Conservation (phyloP, 495 filamentous ascomycete species). For the Xanthoparmelia taractica region DNA sequence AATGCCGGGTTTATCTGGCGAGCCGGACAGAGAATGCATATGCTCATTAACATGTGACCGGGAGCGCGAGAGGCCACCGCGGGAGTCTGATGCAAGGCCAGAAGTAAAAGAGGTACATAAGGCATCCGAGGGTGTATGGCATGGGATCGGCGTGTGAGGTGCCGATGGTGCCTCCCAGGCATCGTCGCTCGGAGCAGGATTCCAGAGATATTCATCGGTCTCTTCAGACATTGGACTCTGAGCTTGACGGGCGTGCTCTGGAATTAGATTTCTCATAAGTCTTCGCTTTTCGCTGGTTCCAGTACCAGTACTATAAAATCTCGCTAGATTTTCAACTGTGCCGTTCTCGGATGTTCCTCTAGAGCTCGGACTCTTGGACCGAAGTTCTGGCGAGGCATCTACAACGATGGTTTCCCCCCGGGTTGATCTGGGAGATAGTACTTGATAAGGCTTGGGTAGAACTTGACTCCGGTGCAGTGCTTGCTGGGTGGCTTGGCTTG, state of each 20-base stretch:
- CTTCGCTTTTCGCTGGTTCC: not conserved
- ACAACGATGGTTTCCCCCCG: not conserved
- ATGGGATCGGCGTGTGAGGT: not conserved
- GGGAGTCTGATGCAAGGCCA: not conserved
- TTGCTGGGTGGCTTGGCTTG: not conserved
- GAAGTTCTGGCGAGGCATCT: not conserved
- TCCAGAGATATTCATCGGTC: slow-evolving; percentile 9
- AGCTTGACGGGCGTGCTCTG: not conserved
- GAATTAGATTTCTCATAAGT: not conserved
- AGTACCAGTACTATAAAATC: not conserved
- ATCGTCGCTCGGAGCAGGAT: slow-evolving; percentile 7
- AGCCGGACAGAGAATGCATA: not conserved
- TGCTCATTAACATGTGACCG: not conserved
- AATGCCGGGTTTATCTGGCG: not conserved
- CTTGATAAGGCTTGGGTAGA: not conserved
- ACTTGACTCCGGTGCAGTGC: not conserved
- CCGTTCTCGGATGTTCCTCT: not conserved
- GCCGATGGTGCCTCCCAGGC: slow-evolving; percentile 1
- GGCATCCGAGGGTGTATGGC: not conserved
- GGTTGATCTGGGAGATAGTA: not conserved
- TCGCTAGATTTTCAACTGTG: not conserved
- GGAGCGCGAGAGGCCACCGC: not conserved
- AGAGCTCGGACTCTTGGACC: not conserved
- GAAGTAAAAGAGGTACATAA: not conserved
- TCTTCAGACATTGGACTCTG: not conserved